Conservation (phyloP, 306 rosid species). For the Acacia crassicarpa region DNA sequence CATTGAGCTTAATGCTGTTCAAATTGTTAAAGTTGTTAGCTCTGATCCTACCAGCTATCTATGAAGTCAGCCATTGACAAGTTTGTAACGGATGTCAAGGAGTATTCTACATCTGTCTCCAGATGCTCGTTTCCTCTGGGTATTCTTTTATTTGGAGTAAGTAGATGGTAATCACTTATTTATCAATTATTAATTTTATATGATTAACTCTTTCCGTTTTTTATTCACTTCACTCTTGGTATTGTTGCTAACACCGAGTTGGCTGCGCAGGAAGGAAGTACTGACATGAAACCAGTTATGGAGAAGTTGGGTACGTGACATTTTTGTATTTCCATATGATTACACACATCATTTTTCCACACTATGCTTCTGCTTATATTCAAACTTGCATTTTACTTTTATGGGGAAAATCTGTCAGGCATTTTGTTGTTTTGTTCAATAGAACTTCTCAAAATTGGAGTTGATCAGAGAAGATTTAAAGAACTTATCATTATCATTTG, state of each 20-base stretch:
- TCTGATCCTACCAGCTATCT: slow-evolving; percentile 33
- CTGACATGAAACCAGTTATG: slow-evolving; percentile 45
- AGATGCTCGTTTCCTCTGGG: slow-evolving; percentile 37
- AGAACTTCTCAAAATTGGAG: not conserved
- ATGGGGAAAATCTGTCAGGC: slow-evolving; percentile 7
- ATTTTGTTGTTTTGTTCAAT: slow-evolving; percentile 4
- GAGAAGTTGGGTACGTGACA: slow-evolving; percentile 47
- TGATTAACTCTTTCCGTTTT: not conserved
- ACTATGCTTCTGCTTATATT: not conserved
- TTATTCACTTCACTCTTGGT: slow-evolving; percentile 1
- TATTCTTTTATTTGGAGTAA: slow-evolving; percentile 51
- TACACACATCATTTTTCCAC: not conserved
- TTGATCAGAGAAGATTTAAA: not conserved
- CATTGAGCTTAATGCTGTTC: not conserved
- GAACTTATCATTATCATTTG: not conserved
- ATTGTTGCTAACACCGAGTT: slow-evolving; percentile 28
- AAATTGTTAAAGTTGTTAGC: slow-evolving; percentile 1
- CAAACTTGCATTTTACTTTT: slow-evolving; percentile 11
- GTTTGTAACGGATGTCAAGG: slow-evolving; percentile 42
- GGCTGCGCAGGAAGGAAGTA: slow-evolving; percentile 22
- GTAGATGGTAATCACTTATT: slow-evolving; percentile 21
- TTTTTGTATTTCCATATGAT: slow-evolving; percentile 14
- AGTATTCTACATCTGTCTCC: slow-evolving; percentile 44
- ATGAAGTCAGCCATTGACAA: slow-evolving; percentile 32
- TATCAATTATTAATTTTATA: slow-evolving; percentile 16